A percentile compares a stretch with the other conserved stretches of the same genome.
Conservation (phyloP, 2,329 filamentous ascomycete species). For the Botrytis byssoidea region DNA sequence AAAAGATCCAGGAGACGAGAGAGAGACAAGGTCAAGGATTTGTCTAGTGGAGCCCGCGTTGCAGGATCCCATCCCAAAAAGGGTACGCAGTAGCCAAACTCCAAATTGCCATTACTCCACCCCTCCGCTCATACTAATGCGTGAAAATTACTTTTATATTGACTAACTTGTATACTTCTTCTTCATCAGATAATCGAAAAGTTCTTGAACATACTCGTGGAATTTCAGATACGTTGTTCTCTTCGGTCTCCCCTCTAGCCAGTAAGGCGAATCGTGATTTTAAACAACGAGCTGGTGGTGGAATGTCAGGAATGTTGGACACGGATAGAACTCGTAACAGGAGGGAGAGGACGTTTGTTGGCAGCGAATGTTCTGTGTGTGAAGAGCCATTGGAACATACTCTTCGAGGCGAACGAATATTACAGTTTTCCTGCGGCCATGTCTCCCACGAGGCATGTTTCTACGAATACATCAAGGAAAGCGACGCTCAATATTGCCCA, state of each 20-base stretch:
- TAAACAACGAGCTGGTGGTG: constrained; percentile 35
- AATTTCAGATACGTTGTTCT: constrained; percentile 18
- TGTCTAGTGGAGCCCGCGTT: constrained; percentile 34
- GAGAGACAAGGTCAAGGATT: constrained; percentile 33
- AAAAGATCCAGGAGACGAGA: constrained; percentile 36
- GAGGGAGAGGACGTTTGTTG: constrained; percentile 91
- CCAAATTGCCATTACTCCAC: constrained; percentile 27
- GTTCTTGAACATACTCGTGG: constrained; percentile 22
- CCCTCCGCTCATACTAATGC: constrained; percentile 25
- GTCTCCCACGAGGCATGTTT: constrained; percentile 98
- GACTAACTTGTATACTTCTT: constrained; percentile 25
- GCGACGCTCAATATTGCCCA: constrained; percentile 91
- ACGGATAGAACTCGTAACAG: constrained; percentile 75
- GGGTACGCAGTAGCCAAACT: constrained; percentile 32
- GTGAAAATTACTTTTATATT: constrained; percentile 13
- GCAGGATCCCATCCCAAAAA: constrained; percentile 36
- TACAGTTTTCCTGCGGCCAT: constrained; percentile 96
- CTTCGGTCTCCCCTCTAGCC: constrained; percentile 24
- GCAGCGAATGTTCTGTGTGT: constrained; percentile 91
- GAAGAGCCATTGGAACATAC: constrained; percentile 97
- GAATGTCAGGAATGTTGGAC: constrained; percentile 66
- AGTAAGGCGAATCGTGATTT: constrained; percentile 29
- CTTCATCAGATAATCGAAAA: constrained; percentile 21
- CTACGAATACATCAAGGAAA: constrained; percentile 95
- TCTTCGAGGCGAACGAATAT: constrained; percentile 84